Evolutionary conservation across 805 yeast species (phyloP), one percentile per base, ranked within the genome.

Genomic region (Nakazawaea holstii): DNA sequence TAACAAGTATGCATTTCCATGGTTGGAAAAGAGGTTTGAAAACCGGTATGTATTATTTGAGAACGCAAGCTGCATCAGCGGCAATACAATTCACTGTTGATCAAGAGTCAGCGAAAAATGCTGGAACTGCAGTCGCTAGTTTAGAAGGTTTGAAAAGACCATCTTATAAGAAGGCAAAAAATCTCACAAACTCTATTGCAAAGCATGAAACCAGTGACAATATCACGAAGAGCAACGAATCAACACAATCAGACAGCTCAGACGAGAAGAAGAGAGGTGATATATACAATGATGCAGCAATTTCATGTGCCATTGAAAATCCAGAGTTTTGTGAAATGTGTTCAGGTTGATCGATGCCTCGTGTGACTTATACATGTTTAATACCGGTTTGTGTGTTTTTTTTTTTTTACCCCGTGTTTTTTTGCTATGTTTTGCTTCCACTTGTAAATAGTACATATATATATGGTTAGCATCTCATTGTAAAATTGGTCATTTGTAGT

Each of bases 291-390:
- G 84, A 95, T 24, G 84, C 89, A 68, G 98, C 86, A 30, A 81
- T 94, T 68, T 97, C 97, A 30, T 92, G 99, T 74, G 95, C 97
- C 46, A 90, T 94, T 65, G 83, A 87, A 66, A 94, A 94, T 72
- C 97, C 97, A 49, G 97, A 87, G 70, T 81, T 97, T 43, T 92
- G 99, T 72, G 92, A 92, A 62, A 92, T 94, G 98, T 94, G 99
- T 74, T 92, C 98, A 49, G 98, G 98, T 72, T 92, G 71, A 68
- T 8, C 24, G n/a, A n/a, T n/a, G n/a, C n/a, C n/a, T n/a, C n/a
- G n/a, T 30, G 32, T 30, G 13, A 30, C n/a, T 3, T 30, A 29
- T 29, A 29, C 31, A 29, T 30, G 32, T 20, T 30, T 11, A 10
- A 30, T 30, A 30, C 11, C 33, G 33, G 33, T n/a, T 30, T 30